Base-by-base conservation (phyloP, 2,329 filamentous ascomycete genomes). In the Huntiella bhutanensis region DNA sequence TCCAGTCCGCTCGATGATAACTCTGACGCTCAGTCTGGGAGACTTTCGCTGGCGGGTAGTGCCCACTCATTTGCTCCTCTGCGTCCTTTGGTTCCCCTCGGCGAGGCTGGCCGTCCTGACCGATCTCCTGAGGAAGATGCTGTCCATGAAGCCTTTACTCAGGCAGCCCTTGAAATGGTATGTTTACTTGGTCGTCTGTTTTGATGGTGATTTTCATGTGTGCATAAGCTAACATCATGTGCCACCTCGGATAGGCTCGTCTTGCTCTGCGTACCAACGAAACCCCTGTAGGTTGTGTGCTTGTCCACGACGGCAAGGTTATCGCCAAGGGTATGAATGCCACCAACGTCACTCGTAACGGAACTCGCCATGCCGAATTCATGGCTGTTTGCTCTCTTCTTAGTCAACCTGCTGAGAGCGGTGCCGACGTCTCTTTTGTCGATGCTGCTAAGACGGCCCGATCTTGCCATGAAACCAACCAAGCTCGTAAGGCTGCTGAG, bases 261-360 rank as follows among this genome's bases (percentile, higher is more conserved):
- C 73, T 85, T 53, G 91, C 92, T 16, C 74, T 98, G 42, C 67
- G 68, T 54, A 82, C 75, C 51, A 87, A 93, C 55, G 91, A 98
- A 65, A 96, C 92, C 1, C 91, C 91, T 1, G 91, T 98, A 15
- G 92, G 91, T 42, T 98, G 91, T 61, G 86, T 98, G 32, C 77
- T 98, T 45, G 87, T 96, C 16, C 73, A 86, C 58, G 64, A 83
- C 22, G 79, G 77, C 53, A 69, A 75, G 54, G 71, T 95, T 52
- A 86, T 98, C 53, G 87, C 84, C 37, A 74, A 73, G 52, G 91
- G 91, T 51, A 95, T 95, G 82, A 98, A 98, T 56, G 91, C 92
- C 52, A 98, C 91, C 45, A 98, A 95, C 56, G 71, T 82, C 54
- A 91, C 82, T 19, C 76, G 88, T 41, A 77, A 93, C 65, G 91